These are phyloP conservation scores for Phytophthora fragariae DNA, from an alignment of 352 stramenopile genomes.

Conservation along the genomic window DNA sequence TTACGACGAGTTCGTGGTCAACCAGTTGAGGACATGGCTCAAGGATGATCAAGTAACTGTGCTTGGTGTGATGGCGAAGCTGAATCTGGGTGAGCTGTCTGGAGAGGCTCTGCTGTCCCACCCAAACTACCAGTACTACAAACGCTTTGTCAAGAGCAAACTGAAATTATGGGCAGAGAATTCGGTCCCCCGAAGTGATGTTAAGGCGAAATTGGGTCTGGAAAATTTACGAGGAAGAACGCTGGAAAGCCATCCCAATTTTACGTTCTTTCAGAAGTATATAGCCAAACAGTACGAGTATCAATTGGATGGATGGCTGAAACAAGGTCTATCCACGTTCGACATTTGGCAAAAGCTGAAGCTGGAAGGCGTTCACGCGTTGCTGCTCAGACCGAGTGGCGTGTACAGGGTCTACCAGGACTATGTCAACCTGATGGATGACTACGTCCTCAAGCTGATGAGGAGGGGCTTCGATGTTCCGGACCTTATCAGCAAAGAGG, in stretches of 20 bases:
- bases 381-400: background rate
- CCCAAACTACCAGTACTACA: slow-evolving; percentile 26
- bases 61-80: slow-evolving; percentile 14
- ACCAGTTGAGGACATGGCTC: slow-evolving; percentile 12
- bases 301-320: slow-evolving; percentile 14
- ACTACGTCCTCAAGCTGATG: slow-evolving; percentile 14
- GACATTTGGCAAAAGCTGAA: slow-evolving; percentile 13
- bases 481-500: slow-evolving; percentile 11
- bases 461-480: background rate
- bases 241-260: slow-evolving; percentile 10
- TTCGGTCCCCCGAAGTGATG: background rate
- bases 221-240: background rate
- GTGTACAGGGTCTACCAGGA: slow-evolving; percentile 5
- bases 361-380: background rate
- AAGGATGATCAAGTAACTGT: background rate
- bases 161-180: slow-evolving; percentile 18
- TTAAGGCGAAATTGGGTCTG: slow-evolving; percentile 11
- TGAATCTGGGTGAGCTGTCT: slow-evolving; percentile 14
- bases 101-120: slow-evolving; percentile 2
- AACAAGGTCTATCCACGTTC: slow-evolving; percentile 4
- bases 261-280: slow-evolving; percentile 6
- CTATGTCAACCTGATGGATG: slow-evolving; percentile 24
- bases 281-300: background rate
- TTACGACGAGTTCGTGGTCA: slow-evolving; percentile 15
- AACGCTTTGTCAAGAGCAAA: slow-evolving; percentile 14